These are phyloP conservation scores for Blastobotrys capitulatus DNA, from an alignment of 1,139 yeast species.

Conservation along the genomic window DNA sequence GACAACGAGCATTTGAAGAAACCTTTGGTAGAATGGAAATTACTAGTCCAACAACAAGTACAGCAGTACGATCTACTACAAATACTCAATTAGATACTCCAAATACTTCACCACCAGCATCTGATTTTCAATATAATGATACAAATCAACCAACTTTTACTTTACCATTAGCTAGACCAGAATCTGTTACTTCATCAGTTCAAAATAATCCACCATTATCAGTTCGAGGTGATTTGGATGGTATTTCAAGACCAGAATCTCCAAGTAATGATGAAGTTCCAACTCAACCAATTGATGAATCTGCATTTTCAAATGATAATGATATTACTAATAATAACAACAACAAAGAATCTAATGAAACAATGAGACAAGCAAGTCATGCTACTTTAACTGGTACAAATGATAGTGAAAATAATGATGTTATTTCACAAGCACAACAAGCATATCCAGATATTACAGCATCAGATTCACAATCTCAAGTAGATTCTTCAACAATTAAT, in stretches of 20 bases:
- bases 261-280: conserved; percentile 34
- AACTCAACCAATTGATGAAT: conserved; percentile 23
- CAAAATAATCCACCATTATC: conserved; percentile 89
- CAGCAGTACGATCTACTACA: conserved; percentile 37
- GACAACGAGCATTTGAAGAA: conserved; percentile 24
- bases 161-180: conserved; percentile 58
- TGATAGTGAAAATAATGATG: background rate
- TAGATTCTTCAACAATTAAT: conserved; percentile 42
- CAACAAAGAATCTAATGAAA: conserved; percentile 3
- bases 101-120: conserved; percentile 50
- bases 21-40: conserved; percentile 26
- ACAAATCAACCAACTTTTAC: conserved; percentile 41
- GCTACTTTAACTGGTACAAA: conserved; percentile 11
- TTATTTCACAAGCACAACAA: background rate
- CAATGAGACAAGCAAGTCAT: conserved; percentile 11
- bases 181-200: conserved; percentile 82
- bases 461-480: conserved; percentile 20
- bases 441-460: background rate
- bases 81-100: conserved; percentile 47
- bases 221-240: conserved; percentile 70
- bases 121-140: conserved; percentile 37
- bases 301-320: conserved; percentile 26
- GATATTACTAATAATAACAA: too few relatives aligned
- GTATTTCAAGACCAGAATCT: conserved; percentile 53
- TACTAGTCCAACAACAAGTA: conserved; percentile 26